These are phyloP conservation scores for Curvularia hawaiiensis DNA, from an alignment of 2,329 filamentous ascomycete genomes.

Conservation along the genomic window DNA sequence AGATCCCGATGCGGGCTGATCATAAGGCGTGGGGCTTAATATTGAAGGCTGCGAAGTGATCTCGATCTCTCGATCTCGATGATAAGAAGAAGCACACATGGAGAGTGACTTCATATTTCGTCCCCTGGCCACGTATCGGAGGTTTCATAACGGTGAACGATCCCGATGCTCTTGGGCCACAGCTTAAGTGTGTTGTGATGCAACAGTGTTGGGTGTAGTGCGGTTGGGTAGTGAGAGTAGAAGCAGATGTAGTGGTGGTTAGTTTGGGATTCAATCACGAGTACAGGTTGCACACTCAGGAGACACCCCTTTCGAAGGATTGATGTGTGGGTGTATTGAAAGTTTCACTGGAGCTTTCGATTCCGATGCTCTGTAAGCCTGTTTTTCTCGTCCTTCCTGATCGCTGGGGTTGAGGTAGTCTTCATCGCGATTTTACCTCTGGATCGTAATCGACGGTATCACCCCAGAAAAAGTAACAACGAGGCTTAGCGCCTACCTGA, in stretches of 20 bases:
- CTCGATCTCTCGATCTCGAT: conserved; percentile 1
- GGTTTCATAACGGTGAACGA: conserved; percentile 4
- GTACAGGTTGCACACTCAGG: neutral
- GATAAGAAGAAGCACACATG: conserved; percentile 3
- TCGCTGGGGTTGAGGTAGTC: neutral
- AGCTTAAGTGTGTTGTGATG: neutral
- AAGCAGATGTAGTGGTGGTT: neutral
- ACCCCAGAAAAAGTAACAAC: neutral
- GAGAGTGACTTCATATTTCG: neutral
- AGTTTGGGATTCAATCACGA: neutral
- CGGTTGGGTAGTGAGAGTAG: neutral
- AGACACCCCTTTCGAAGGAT: neutral
- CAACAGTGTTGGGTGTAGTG: neutral
- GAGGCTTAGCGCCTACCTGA: neutral
- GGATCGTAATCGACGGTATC: neutral
- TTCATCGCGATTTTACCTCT: neutral
- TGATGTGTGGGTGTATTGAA: neutral
- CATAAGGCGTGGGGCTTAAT: neutral
- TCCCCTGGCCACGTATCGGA: neutral
- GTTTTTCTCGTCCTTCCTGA: neutral
- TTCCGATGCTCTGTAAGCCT: conserved; percentile 2
- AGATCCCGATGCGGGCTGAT: conserved; percentile 2
- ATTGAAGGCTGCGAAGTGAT: neutral
- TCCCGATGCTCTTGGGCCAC: neutral
- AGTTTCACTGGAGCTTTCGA: neutral